Evolutionary conservation across 2,329 filamentous ascomycete species (phyloP), one percentile per base, ranked within the genome.

Genomic region (Exserohilum rostratum): DNA sequence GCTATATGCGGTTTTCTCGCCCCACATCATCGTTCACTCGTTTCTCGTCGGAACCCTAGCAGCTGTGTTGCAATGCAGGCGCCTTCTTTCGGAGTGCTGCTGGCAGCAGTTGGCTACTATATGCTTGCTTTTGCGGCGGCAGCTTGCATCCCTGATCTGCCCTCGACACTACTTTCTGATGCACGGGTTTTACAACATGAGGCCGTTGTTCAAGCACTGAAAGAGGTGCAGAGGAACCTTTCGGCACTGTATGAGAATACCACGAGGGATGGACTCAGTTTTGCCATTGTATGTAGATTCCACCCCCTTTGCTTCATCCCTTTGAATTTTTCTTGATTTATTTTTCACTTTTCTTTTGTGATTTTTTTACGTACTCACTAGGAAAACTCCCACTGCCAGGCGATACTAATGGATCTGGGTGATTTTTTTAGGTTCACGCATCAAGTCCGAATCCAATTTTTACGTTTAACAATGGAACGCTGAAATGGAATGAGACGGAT

Each of bases 401-500:
- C n/a, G n/a, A n/a, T n/a, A n/a, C n/a, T n/a, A n/a, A n/a, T n/a
- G n/a, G n/a, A n/a, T n/a, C n/a, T n/a, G n/a, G n/a, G n/a, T n/a
- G n/a, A n/a, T n/a, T 10, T 38, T 4, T 5, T 11, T 43, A 71
- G 69, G 66, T 70, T 1, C 70, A 73, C 43, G 64, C 70, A 12
- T 71, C 67, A 1, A 62, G 43, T 3, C 47, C 60, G 1, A 46
- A 38, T 2, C 58, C 58, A n/a, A 58, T 60, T 1, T 69, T 57
- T 30, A 54, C 62, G 3, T 71, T 71, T 44, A 72, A 71, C 40
- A 61, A 67, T 43, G 70, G 70, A 10, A 52, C 44, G 2, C 55
- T 72, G n/a, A 73, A 71, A 22, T 63, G 64, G 46, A 73, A 73
- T 38, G 69, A 73, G 29, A 70, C 67, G 3, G 43, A 25, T 17